phyloP scores from a whole-genome alignment of 768 basidiomycete species.

The Mycena metata region DNA sequence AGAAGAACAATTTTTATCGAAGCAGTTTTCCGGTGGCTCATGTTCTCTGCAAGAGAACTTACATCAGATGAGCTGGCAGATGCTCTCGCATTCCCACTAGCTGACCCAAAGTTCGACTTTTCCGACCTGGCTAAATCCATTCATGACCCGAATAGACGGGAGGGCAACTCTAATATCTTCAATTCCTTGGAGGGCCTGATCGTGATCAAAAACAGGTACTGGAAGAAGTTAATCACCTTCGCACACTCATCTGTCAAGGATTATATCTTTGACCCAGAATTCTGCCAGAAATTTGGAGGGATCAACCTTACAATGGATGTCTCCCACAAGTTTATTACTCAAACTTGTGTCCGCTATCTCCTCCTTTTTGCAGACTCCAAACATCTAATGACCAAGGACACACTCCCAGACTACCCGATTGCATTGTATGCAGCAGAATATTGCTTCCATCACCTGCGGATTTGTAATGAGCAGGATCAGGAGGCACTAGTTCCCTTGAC shows the following conservation, averaged over 20 bases:
- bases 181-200: too few species aligned
- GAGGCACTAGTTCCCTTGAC: too few species aligned
- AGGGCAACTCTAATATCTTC: too few species aligned
- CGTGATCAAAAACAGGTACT: too few species aligned
- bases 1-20: not conserved
- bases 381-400: not conserved
- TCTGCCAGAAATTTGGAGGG: too few species aligned
- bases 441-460: not conserved
- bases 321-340: not conserved
- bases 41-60: not conserved
- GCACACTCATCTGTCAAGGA: not conserved
- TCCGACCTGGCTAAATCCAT: not conserved
- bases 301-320: too few species aligned
- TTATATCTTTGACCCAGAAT: not conserved
- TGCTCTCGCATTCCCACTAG: not conserved
- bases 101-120: not conserved
- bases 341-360: not conserved
- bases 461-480: not conserved
- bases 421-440: not conserved
- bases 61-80: not conserved
- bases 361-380: not conserved
- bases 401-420: not conserved
- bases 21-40: not conserved
- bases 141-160: not conserved
- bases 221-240: too few species aligned